A percentile compares a stretch with the other conserved stretches of the same genome.
These are phyloP conservation scores for Suzukiozyma palmioleophila DNA, from an alignment of 1,139 yeast species.

Conservation along the genomic window DNA sequence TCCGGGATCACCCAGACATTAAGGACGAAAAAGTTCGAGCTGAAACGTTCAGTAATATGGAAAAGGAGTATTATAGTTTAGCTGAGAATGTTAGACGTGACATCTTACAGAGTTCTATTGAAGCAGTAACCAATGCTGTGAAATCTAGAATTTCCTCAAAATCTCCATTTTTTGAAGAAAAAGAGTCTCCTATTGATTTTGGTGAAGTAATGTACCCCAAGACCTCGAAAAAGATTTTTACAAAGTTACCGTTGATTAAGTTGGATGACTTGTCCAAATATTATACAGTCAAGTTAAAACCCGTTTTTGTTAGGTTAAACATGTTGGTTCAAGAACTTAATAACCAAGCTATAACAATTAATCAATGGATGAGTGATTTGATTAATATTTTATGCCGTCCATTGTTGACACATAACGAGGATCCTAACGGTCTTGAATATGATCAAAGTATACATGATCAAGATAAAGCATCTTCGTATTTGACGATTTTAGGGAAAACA, in stretches of 20 bases:
- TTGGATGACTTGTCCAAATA: slow-evolving; percentile 13
- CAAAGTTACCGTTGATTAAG: slow-evolving; percentile 25
- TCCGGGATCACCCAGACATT: slow-evolving; percentile 7
- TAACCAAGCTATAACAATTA: slow-evolving; percentile 52
- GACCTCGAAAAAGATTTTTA: slow-evolving; percentile 31
- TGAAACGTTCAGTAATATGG: slow-evolving; percentile 15
- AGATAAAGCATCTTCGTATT: slow-evolving; percentile 59
- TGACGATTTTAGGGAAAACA: slow-evolving; percentile 56
- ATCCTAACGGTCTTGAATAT: slow-evolving; percentile 76
- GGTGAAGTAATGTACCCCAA: slow-evolving; percentile 32
- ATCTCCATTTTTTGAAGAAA: slow-evolving; percentile 13
- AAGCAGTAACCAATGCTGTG: slow-evolving; percentile 26
- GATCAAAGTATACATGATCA: slow-evolving; percentile 69
- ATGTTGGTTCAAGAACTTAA: slow-evolving; percentile 41
- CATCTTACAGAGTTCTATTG: slow-evolving; percentile 44
- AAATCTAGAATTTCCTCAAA: slow-evolving; percentile 22
- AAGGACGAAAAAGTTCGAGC: slow-evolving; percentile 5
- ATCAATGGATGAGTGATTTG: slow-evolving; percentile 50
- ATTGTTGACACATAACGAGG: slow-evolving; percentile 39
- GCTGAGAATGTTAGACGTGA: slow-evolving; percentile 63
- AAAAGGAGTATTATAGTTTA: slow-evolving; percentile 44
- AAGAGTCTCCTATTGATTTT: slow-evolving; percentile 20
- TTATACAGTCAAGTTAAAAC: slow-evolving; percentile 17
- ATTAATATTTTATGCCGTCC: slow-evolving; percentile 42
- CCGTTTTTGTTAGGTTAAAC: slow-evolving; percentile 17